Evolutionary conservation across 768 basidiomycete genomes (phyloP), one percentile per base, ranked within the genome.

Genomic region (Zangia roseola): DNA sequence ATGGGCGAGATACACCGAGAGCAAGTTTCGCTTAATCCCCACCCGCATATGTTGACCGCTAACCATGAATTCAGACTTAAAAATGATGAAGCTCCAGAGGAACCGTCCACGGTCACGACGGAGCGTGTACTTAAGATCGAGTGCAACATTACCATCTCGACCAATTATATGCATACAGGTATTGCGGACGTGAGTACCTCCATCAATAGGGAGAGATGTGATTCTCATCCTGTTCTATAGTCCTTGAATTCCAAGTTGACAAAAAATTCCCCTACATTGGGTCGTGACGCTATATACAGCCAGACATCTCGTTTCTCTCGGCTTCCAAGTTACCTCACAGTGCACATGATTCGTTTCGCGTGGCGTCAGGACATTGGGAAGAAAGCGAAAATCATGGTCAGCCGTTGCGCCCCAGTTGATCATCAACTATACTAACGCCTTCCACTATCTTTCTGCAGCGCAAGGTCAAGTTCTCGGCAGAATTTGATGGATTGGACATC

Each of bases 361-460:
- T 99, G 97, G 97, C 76, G 91, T 51, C 76, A 81, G 31, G 97
- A 98, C 56, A 94, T 97, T 50, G 70, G 70, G 43, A 92, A 87
- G 74, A 98, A 98, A 64, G 84, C 95, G 2, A 98, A 99, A 72
- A 95, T 98, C 65, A 93, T 99, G 95, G 88, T 88, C 52, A 37
- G 71, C 58, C 24, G 6, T 47, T 0, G 17, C 21, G 8, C 36
- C 25, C 16, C 7, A 21, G 38, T 16, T 9, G 7, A 30, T 42
- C 13, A 5, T 16, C 6, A 2, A 10, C 13, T 21, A 26, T 3
- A 24, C 16, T 26, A 16, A 39, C 8, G 6, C 4, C 19, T 40
- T 16, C n/a, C 17, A 19, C 43, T 34, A 6, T 49, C 19, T 23
- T 12, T 40, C 17, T 45, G 35, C 59, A 91, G 89, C 82, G 88